Conservation (phyloP, 306 rosid genomes). For the Chamaecrista fasciculata region DNA sequence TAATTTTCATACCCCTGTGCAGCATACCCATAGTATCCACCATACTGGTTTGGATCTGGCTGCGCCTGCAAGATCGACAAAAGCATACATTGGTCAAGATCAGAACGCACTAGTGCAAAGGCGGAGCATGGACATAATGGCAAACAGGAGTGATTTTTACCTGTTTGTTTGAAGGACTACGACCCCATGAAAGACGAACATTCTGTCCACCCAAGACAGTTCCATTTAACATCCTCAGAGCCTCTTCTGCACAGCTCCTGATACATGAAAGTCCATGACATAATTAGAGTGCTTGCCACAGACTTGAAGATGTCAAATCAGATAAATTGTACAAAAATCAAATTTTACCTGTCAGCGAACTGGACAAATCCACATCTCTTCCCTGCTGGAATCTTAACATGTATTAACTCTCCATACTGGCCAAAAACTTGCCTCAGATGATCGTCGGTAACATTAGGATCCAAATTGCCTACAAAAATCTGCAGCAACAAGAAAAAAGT, state of each 20-base stretch:
- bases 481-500: slow-evolving; percentile 31
- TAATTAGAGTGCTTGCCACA: background rate
- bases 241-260: slow-evolving; percentile 94
- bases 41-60: slow-evolving; percentile 68
- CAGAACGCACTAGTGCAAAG: background rate
- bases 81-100: slow-evolving; percentile 21
- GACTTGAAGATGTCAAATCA: background rate
- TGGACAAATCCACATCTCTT: slow-evolving; percentile 98
- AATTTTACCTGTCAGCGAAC: slow-evolving; percentile 75
- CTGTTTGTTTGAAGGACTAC: slow-evolving; percentile 96
- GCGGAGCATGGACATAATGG: too few relatives aligned
- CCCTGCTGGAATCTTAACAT: slow-evolving; percentile 94
- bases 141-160: too few relatives aligned
- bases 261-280: slow-evolving; percentile 1
- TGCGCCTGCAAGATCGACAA: slow-evolving; percentile 59
- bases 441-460: slow-evolving; percentile 82
- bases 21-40: slow-evolving; percentile 80
- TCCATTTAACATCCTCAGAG: slow-evolving; percentile 67
- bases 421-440: slow-evolving; percentile 86
- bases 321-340: slow-evolving; percentile 8
- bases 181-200: slow-evolving; percentile 97
- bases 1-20: slow-evolving; percentile 75
- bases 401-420: slow-evolving; percentile 78
- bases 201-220: slow-evolving; percentile 75
- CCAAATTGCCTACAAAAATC: slow-evolving; percentile 96